Base-by-base conservation (phyloP, 148 eudicot genomes). In the Vaccinium vitisidaea region DNA sequence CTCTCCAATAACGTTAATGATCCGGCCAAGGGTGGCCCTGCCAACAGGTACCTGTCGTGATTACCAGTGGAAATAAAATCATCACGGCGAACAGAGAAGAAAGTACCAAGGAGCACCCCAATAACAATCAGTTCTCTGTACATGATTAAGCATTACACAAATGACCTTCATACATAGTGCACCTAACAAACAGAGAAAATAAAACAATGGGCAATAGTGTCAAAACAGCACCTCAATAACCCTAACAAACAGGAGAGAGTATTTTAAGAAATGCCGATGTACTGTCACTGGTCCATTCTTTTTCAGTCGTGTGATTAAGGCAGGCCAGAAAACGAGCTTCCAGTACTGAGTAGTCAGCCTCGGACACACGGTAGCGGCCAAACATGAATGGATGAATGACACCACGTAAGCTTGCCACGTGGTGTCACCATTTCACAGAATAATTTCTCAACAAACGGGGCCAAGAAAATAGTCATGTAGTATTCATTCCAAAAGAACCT, bases 21-120 rank as follows among this genome's bases (percentile, higher is more conserved):
- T 95, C 85, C 99, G 99, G 54, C 99, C 99, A 90, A 97, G 98
- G n/a, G 99, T 95, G 39, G 95, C 93, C 84, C 99, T 93, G 75
- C 99, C 99, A 55, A 97, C 99, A 85, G 99, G 99, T 11, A 97
- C 94, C 99, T 97, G 56, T 39, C 48, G 86, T 71, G 32, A 79
- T 79, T 3, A 23, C 10, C 18, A 58, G 27, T 7, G 19, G 18
- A 46, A 56, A 19, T 6, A 70, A 43, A 6, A 55, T 70, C 71
- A 69, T 52, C 6, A 23, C 16, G 6, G 30, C 1, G 16, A 84
- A 55, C 30, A 65, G 21, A n/a, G 49, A 65, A 25, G 55, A 27
- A 30, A 15, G 59, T 8, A 4, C 15, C 75, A 71, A 15, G 55
- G 19, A 12, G 12, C 74, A 8, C 9, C 7, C 53, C 53, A 50